Evolutionary conservation across 2,329 filamentous ascomycete genomes (phyloP), one percentile per base, ranked within the genome.

Genomic region (Cryphonectria japonica): DNA sequence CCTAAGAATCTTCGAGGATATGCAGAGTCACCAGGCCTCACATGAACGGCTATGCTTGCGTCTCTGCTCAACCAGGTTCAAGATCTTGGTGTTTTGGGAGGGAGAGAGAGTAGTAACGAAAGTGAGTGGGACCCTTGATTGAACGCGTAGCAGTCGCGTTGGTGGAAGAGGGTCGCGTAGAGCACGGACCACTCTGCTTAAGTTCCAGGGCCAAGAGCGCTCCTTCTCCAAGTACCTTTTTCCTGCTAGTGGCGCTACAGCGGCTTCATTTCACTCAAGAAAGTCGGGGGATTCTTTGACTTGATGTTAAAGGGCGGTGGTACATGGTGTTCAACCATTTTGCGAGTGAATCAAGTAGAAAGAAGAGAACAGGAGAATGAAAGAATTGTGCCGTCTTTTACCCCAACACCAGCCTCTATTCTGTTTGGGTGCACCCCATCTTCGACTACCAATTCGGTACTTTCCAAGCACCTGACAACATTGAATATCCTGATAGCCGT

Each of bases 91-190:
- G 62, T 2, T 32, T 52, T 34, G 64, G 46, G 16, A 52, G 59
- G 39, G 29, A 37, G 37, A 32, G 34, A 60, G 52, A 43, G 52
- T 2, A 46, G 39, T 26, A 41, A 32, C 37, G 29, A 43, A 66
- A 66, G 50, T 19, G 41, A 43, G 65, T 67, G 52, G 65, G 32
- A 37, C 65, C 52, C 59, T 66, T 34, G 26, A 19, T 26, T 11
- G 6, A 64, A 61, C 66, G 66, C 66, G 66, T 67, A 60, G 54
- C 37, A 37, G 66, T 67, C 66, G 66, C 54, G 66, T 67, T 61
- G 13, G 9, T 22, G 66, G 22, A 32, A 37, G 54, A 59, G 37
- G 54, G 54, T 50, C 66, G 52, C 39, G 66, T 39, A 59, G 66
- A 4, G 66, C 66, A 67, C 66, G 54, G 66, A 41, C 66, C 66